Conservation (phyloP, 306 rosid genomes). For the Lithocarpus polystachyus region DNA sequence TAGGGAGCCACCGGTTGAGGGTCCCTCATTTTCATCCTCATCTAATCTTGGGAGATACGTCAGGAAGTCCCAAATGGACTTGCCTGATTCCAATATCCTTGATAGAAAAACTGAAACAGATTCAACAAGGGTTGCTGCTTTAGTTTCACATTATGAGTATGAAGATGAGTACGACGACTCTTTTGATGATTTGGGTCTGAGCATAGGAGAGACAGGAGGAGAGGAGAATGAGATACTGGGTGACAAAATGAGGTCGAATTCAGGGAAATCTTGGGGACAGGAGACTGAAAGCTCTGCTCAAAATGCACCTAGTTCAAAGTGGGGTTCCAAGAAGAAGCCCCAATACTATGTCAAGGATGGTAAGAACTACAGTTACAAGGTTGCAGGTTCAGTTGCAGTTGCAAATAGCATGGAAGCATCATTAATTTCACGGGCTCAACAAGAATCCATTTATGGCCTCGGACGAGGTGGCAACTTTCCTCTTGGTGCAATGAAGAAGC, state of each 20-base stretch:
- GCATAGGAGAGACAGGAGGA: constrained; percentile 73
- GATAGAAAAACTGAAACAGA: constrained; percentile 47
- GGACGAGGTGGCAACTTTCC: constrained; percentile 98
- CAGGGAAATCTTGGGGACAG: constrained; percentile 40
- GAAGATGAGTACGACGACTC: constrained; percentile 98
- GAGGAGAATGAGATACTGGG: constrained; percentile 57
- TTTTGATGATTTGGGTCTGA: constrained; percentile 92
- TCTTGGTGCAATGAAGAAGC: constrained; percentile 77
- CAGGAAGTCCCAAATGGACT: constrained; percentile 61
- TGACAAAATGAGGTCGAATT: constrained; percentile 34
- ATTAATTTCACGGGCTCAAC: constrained; percentile 50
- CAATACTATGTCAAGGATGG: constrained; percentile 96
- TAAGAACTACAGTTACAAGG: constrained; percentile 95
- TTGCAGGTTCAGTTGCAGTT: constrained; percentile 85
- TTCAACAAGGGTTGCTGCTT: constrained; percentile 47
- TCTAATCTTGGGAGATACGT: constrained; percentile 65
- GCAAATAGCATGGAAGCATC: constrained; percentile 81
- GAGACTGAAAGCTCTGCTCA: constrained; percentile 39
- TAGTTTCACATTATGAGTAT: constrained; percentile 71
- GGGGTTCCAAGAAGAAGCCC: constrained; percentile 89
- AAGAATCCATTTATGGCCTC: constrained; percentile 79
- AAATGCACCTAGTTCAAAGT: constrained; percentile 55
- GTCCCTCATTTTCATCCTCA: constrained; percentile 50
- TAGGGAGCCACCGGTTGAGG: constrained; percentile 42
- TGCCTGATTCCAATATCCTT: constrained; percentile 41